Percentiles rank a stretch among this genome's conserved stretches.
Evolutionary conservation across 225 moss, liverwort and hornwort species (phyloP).

Genomic region (Marchantia polymorpha): DNA sequence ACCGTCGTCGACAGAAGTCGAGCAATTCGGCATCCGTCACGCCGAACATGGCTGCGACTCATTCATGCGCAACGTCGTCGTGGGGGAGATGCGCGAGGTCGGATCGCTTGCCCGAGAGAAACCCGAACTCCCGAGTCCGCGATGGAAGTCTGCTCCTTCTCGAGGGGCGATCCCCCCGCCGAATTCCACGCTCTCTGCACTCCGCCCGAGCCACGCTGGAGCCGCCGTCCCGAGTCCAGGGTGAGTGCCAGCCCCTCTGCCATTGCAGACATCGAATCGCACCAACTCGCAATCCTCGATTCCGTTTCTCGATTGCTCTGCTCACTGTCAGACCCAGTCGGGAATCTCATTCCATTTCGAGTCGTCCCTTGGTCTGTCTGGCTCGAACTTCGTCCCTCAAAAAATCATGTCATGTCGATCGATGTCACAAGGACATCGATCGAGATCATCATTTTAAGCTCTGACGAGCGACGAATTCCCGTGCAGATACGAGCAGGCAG

Average conservation of each 20-base stretch:
- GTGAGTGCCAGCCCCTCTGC: neutral
- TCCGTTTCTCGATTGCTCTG: neutral
- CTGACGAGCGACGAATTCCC: neutral
- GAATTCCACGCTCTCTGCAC: neutral
- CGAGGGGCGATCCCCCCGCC: neutral
- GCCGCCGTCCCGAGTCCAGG: neutral
- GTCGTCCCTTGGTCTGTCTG: neutral
- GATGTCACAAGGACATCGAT: no score
- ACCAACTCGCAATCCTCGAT: neutral
- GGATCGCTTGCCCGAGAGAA: neutral
- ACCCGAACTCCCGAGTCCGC: neutral
- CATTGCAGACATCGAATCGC: neutral
- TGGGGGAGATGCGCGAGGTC: neutral
- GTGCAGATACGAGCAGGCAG: slow-evolving; percentile 25
- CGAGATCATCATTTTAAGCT: no score
- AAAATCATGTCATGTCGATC: no score
- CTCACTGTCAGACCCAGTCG: neutral
- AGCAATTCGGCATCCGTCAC: no score
- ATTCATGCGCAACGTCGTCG: neutral
- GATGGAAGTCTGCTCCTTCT: neutral
- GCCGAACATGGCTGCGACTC: neutral
- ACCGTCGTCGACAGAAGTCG: neutral
- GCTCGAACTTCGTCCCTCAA: no score
- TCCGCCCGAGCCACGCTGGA: neutral
- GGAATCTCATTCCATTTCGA: neutral